Evolutionary conservation across 495 filamentous ascomycete species (phyloP).

Genomic region (Delitschia confertaspora): DNA sequence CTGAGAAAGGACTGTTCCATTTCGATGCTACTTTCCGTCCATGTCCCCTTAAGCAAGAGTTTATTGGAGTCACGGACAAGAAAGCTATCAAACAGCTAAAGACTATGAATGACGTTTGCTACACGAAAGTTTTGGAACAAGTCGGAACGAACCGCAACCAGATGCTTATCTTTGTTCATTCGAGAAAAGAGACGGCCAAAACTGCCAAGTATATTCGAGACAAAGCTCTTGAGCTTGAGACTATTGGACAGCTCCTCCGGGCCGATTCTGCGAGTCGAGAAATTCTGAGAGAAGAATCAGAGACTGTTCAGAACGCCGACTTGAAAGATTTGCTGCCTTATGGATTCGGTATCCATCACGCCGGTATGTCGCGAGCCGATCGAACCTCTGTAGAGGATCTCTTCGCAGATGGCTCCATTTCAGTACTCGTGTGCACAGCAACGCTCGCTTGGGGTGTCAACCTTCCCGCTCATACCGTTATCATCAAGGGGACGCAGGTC

Average conservation of each 20-base stretch:
- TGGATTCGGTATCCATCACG: slow-evolving; percentile 96
- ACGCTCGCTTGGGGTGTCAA: slow-evolving; percentile 97
- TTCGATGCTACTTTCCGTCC: slow-evolving; percentile 93
- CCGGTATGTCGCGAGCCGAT: slow-evolving; percentile 88
- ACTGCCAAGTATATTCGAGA: slow-evolving; percentile 93
- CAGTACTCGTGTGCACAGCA: slow-evolving; percentile 94
- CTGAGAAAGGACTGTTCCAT: slow-evolving; percentile 78
- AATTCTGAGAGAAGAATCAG: slow-evolving; percentile 75
- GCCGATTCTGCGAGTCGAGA: slow-evolving; percentile 89
- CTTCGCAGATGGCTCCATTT: slow-evolving; percentile 80
- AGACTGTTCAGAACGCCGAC: slow-evolving; percentile 72
- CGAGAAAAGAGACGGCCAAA: slow-evolving; percentile 94
- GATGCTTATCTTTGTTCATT: slow-evolving; percentile 98
- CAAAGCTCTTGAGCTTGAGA: slow-evolving; percentile 91
- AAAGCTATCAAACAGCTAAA: slow-evolving; percentile 99
- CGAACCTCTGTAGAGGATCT: slow-evolving; percentile 91
- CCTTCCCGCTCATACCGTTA: slow-evolving; percentile 85
- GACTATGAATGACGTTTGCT: slow-evolving; percentile 98
- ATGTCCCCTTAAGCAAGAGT: slow-evolving; percentile 90
- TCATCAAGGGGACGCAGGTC: slow-evolving; percentile 95
- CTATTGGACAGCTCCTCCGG: slow-evolving; percentile 89
- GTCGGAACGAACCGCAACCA: slow-evolving; percentile 84
- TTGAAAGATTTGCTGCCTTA: slow-evolving; percentile 94
- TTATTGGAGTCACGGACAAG: slow-evolving; percentile 94
- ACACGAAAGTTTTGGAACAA: slow-evolving; percentile 95